phyloP scores from a whole-genome alignment of 345 rosid genomes.

The Psidium friedrichsthalianum region DNA sequence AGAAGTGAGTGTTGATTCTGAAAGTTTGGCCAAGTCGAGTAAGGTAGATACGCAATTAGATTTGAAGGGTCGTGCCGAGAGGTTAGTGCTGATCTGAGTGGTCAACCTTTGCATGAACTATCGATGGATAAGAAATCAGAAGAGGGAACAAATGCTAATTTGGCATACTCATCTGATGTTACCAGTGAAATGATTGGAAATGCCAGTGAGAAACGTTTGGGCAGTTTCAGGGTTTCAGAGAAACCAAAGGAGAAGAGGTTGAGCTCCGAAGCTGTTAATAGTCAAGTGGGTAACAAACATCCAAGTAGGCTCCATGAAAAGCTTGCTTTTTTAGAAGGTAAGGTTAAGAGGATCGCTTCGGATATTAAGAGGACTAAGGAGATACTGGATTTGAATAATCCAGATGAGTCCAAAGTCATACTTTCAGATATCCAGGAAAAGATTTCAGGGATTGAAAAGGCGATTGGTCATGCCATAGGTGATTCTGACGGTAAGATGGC shows the following conservation, averaged over 20 bases:
- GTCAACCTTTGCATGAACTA: neutral
- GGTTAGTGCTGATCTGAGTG: neutral
- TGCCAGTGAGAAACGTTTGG: neutral
- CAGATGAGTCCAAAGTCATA: conserved; percentile 57
- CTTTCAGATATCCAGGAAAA: conserved; percentile 80
- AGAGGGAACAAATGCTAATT: neutral
- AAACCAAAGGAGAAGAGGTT: conserved; percentile 25
- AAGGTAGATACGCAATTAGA: neutral
- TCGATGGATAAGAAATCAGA: neutral
- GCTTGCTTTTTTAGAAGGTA: conserved; percentile 91
- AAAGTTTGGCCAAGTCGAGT: neutral
- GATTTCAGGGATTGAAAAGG: conserved; percentile 83
- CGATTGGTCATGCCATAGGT: conserved; percentile 37
- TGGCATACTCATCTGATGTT: neutral
- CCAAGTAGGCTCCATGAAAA: conserved; percentile 84
- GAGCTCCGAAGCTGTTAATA: conserved; percentile 13
- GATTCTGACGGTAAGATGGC: conserved; percentile 22
- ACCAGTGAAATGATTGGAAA: neutral
- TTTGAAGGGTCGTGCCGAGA: neutral
- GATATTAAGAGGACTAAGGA: conserved; percentile 93
- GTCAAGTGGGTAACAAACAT: conserved; percentile 18
- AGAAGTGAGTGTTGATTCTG: neutral
- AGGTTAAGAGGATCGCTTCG: conserved; percentile 85
- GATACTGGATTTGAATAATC: conserved; percentile 80
- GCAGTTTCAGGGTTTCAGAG: conserved; percentile 8